These are phyloP conservation scores for Delitschia confertaspora DNA, from an alignment of 495 filamentous ascomycete species.

Conservation along the genomic window DNA sequence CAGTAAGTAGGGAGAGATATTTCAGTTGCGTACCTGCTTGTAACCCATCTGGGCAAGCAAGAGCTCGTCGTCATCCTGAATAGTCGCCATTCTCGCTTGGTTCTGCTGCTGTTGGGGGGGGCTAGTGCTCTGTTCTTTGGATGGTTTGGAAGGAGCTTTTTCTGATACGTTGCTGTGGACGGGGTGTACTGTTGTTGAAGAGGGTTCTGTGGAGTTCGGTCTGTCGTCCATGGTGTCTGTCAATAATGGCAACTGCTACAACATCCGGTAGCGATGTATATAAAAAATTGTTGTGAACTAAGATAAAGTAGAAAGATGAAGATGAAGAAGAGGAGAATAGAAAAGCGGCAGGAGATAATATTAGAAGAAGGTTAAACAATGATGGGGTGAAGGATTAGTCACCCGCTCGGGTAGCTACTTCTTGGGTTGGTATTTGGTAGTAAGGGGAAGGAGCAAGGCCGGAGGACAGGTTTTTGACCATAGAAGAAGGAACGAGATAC, in stretches of 20 bases:
- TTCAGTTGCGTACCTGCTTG: slow-evolving; percentile 47
- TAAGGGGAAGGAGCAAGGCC: slow-evolving; percentile 9
- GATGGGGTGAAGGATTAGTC: not conserved
- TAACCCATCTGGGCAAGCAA: slow-evolving; percentile 60
- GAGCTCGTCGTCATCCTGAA: slow-evolving; percentile 57
- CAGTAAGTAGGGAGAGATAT: not conserved
- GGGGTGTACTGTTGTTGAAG: not conserved
- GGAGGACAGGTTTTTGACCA: slow-evolving; percentile 3
- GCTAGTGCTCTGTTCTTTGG: slow-evolving; percentile 23
- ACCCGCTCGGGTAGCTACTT: too few relatives aligned
- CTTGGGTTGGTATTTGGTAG: too few relatives aligned
- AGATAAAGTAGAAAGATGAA: not conserved
- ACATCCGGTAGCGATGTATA: slow-evolving; percentile 3
- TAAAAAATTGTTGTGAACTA: too few relatives aligned
- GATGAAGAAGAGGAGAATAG: not conserved
- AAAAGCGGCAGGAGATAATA: not conserved
- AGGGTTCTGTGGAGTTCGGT: slow-evolving; percentile 9
- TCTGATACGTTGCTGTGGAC: slow-evolving; percentile 1
- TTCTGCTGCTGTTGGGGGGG: slow-evolving; percentile 1
- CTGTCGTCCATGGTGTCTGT: slow-evolving; percentile 17
- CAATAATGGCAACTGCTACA: not conserved
- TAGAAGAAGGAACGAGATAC: slow-evolving; percentile 2
- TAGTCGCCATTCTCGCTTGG: slow-evolving; percentile 39
- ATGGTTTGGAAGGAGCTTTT: slow-evolving; percentile 8
- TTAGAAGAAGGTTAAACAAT: not conserved